Percentiles rank a stretch among this genome's conserved stretches.
phyloP scores from a whole-genome alignment of 805 yeast species.

The Scheffersomyces ergatensis region DNA sequence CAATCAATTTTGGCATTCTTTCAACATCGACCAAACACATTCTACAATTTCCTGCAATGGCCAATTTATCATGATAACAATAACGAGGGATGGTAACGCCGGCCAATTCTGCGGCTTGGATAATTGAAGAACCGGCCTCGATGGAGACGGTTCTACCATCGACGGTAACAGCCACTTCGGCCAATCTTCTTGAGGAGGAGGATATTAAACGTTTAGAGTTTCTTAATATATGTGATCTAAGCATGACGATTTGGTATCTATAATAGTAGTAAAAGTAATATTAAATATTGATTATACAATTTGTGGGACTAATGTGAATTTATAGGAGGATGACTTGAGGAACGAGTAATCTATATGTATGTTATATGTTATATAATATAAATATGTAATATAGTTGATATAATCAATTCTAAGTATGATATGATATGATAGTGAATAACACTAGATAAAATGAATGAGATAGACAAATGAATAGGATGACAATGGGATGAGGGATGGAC shows the following conservation, averaged over 20 bases:
- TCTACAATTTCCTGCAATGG: constrained; percentile 90
- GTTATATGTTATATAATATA: no score
- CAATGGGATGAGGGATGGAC: no score
- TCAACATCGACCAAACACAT: constrained; percentile 91
- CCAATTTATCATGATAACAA: constrained; percentile 88
- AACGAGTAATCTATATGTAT: no score
- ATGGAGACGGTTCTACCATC: constrained; percentile 76
- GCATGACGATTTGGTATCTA: constrained; percentile 7
- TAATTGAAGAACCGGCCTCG: constrained; percentile 84
- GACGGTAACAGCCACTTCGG: constrained; percentile 56
- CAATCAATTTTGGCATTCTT: constrained; percentile 84
- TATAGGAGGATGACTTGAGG: no score
- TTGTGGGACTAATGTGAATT: no score
- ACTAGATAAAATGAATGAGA: no score
- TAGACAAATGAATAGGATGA: no score
- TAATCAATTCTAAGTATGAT: no score
- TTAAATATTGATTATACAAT: no score
- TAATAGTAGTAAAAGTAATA: no score
- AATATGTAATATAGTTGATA: no score
- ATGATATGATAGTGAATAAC: no score
- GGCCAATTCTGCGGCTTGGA: constrained; percentile 90
- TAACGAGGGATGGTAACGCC: constrained; percentile 86
- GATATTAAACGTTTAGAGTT: constrained; percentile 18
- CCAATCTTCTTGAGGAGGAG: constrained; percentile 22
- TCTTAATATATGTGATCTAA: constrained; percentile 19